Evolutionary conservation across 768 basidiomycete species (phyloP), one percentile per base, ranked within the genome.

Genomic region (Neoboletus subvelutipes): DNA sequence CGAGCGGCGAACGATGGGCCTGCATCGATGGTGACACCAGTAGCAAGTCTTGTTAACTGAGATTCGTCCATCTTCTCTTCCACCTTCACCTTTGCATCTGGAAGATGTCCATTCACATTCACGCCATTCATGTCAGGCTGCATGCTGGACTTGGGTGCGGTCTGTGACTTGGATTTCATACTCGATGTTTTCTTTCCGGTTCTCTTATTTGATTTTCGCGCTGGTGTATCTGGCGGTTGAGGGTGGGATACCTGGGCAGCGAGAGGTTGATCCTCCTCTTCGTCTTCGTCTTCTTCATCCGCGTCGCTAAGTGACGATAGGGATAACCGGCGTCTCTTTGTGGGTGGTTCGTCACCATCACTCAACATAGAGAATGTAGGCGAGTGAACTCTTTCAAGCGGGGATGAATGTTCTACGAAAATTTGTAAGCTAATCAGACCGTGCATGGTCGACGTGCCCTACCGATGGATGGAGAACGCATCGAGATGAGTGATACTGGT

Each of bases 21-120:
- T 9, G 85, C 79, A 67, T 94, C 91, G 4, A 92, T 80, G 3
- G 91, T 86, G 7, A 91, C 86, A 29, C 91, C 92, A 17, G 88
- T 90, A 17, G 87, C 87, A 52, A 95, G 78, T 40, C 91, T 82
- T 46, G 82, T 84, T 18, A 93, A 72, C 67, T 92, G 89, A 31
- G 80, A 78, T 64, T 89, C 89, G 48, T 91, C 87, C 80, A 92
- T 82, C 68, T 83, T 86, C 47, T 89, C 91, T 69, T 93, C 91
- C 2, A 87, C 69, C 67, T 90, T 91, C 58, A 89, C 76, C 60
- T 78, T 80, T 7, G 79, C 55, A 22, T 80, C 81, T 42, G 76
- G 75, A 24, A 78, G 76, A 50, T 78, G 79, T 22, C 81, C 82
- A 54, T 83, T 82, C 73, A 61, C 82, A 54, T 83, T 82, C 73